Evolutionary conservation across 2,329 filamentous ascomycete genomes (phyloP).

Genomic region (Bimuria novae-zelandiae): DNA sequence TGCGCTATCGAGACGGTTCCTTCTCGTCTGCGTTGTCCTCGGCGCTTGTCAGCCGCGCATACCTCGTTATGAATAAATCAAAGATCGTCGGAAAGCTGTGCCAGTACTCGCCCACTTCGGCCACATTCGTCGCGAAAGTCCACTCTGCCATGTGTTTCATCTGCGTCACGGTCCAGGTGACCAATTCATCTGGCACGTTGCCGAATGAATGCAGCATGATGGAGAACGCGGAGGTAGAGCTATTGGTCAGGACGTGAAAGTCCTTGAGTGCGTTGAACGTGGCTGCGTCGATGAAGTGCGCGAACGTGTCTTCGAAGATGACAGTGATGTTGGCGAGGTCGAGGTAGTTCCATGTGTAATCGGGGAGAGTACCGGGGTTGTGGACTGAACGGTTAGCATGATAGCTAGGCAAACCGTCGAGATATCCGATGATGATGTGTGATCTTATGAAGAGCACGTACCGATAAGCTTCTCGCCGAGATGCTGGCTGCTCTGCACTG

Average conservation of each 20-base stretch:
- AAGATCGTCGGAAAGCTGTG: conserved; percentile 26
- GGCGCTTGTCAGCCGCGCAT: too few species aligned
- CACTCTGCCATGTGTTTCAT: conserved; percentile 23
- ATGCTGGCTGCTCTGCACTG: conserved; percentile 11
- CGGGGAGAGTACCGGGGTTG: conserved; percentile 27
- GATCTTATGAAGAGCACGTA: conserved; percentile 4
- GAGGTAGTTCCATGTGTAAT: conserved; percentile 26
- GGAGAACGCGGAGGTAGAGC: conserved; percentile 16
- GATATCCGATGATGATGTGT: not conserved
- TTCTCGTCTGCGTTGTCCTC: too few species aligned
- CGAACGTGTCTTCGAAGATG: conserved; percentile 29
- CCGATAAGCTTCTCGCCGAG: conserved; percentile 27
- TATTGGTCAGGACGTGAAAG: conserved; percentile 12
- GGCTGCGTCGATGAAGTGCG: conserved; percentile 18
- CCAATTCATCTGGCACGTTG: conserved; percentile 22
- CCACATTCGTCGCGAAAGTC: conserved; percentile 20
- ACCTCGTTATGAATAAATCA: conserved; percentile 14
- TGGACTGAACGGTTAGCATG: conserved; percentile 6
- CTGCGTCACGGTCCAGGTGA: conserved; percentile 22
- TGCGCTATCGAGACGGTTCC: too few species aligned
- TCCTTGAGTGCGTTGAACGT: conserved; percentile 22
- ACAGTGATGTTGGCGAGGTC: conserved; percentile 29
- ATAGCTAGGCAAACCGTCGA: not conserved
- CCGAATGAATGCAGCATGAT: conserved; percentile 26
- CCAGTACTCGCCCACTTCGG: conserved; percentile 21